Evolutionary conservation across 2,329 filamentous ascomycete genomes (phyloP).

Genomic region (Trichophyton benhamiae): DNA sequence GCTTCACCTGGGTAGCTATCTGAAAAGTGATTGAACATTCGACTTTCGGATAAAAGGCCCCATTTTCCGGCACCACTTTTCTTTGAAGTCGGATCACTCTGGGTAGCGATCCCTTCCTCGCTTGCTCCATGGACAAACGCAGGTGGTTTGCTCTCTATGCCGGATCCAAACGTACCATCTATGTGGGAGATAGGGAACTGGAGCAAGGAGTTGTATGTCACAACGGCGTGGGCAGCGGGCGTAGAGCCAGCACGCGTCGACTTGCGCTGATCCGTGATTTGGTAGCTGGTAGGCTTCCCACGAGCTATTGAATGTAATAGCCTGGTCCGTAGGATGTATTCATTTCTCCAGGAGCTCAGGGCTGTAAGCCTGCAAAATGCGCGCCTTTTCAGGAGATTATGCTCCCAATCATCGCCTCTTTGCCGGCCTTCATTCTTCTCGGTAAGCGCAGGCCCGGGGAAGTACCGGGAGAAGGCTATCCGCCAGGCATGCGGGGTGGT

Average conservation of each 20-base stretch:
- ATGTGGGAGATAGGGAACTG: slow-evolving; percentile 67
- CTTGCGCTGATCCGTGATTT: slow-evolving; percentile 42
- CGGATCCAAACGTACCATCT: slow-evolving; percentile 61
- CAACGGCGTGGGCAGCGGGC: slow-evolving; percentile 58
- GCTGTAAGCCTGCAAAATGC: slow-evolving; percentile 71
- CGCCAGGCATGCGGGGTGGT: slow-evolving; percentile 90
- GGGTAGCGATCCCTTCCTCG: slow-evolving; percentile 63
- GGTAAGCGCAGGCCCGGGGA: slow-evolving; percentile 59
- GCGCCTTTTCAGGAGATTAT: slow-evolving; percentile 58
- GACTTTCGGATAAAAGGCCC: slow-evolving; percentile 60
- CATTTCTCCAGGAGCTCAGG: slow-evolving; percentile 86
- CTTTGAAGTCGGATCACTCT: slow-evolving; percentile 64
- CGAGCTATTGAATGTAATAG: slow-evolving; percentile 68
- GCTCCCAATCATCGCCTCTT: slow-evolving; percentile 40
- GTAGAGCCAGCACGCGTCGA: slow-evolving; percentile 42
- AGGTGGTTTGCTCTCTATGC: slow-evolving; percentile 56
- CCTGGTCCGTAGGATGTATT: slow-evolving; percentile 80
- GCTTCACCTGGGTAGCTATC: slow-evolving; percentile 62
- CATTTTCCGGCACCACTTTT: slow-evolving; percentile 58
- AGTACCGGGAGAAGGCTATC: slow-evolving; percentile 81
- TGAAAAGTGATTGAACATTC: slow-evolving; percentile 62
- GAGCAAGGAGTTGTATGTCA: slow-evolving; percentile 77
- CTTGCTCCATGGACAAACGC: slow-evolving; percentile 72
- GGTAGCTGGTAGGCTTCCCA: slow-evolving; percentile 56
- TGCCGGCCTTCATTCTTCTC: slow-evolving; percentile 30